A percentile compares a stretch with the other conserved stretches of the same genome.
phyloP scores from a whole-genome alignment of 2,329 filamentous ascomycete genomes.

The Conoideocrella luteorostrata region DNA sequence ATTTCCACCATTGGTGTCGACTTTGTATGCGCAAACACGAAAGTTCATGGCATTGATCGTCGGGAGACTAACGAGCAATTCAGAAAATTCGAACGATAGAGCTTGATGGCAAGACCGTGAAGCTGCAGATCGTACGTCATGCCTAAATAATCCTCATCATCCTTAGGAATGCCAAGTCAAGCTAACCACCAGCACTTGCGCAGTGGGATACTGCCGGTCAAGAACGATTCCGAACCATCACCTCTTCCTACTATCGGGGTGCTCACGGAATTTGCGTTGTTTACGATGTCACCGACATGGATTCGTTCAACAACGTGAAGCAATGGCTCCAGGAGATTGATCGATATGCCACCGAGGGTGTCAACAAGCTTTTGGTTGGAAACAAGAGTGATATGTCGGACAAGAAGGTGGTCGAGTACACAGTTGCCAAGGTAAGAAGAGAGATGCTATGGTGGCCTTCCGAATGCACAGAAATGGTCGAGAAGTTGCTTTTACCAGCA shows the following conservation, averaged over 20 bases:
- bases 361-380: constrained; percentile 98
- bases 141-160: neutral
- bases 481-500: too few relatives aligned
- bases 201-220: constrained; percentile 99
- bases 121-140: constrained; percentile 88
- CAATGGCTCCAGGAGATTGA: constrained; percentile 99
- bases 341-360: constrained; percentile 96
- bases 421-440: constrained; percentile 82
- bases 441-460: neutral
- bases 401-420: constrained; percentile 99
- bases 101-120: constrained; percentile 98
- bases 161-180: neutral
- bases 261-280: constrained; percentile 99
- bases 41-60: too few relatives aligned
- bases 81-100: constrained; percentile 99
- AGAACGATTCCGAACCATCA: constrained; percentile 99
- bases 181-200: constrained; percentile 7
- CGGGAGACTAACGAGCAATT: constrained; percentile 12
- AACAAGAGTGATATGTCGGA: constrained; percentile 99
- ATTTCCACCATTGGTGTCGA: constrained; percentile 99
- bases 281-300: constrained; percentile 99
- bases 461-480: too few relatives aligned
- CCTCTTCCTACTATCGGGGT: constrained; percentile 98
- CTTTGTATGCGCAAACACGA: constrained; percentile 63
- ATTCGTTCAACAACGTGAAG: constrained; percentile 99